phyloP scores from a whole-genome alignment of 345 rosid species.

The Salix purpurea region DNA sequence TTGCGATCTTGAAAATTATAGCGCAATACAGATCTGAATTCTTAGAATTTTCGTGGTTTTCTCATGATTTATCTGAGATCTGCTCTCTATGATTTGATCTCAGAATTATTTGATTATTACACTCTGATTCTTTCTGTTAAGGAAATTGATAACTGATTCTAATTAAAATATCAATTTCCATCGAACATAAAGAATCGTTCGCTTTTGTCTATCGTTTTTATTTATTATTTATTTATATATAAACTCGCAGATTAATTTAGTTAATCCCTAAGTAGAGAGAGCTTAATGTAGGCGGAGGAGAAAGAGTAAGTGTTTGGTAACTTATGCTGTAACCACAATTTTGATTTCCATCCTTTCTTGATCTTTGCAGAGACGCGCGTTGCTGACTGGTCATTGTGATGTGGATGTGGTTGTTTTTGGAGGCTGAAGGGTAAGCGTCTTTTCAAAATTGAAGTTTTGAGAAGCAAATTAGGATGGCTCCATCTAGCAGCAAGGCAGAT shows the following conservation, averaged over 20 bases:
- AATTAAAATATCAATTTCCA: too few species aligned
- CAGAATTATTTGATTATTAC: background rate
- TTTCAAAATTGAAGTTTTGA: background rate
- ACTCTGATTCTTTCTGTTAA: too few species aligned
- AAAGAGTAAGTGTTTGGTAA: background rate
- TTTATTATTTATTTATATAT: too few species aligned
- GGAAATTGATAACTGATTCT: background rate
- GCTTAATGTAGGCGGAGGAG: too few species aligned
- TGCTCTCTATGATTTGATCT: background rate
- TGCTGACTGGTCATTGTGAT: background rate
- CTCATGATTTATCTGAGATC: background rate
- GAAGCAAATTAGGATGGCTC: slow-evolving; percentile 37
- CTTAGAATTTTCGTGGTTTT: background rate
- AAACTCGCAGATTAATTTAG: background rate
- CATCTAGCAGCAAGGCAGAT: slow-evolving; percentile 67
- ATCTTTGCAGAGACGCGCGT: background rate
- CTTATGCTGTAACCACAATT: background rate
- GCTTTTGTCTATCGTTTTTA: too few species aligned
- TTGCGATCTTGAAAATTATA: background rate
- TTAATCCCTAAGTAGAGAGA: background rate
- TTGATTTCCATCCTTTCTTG: background rate
- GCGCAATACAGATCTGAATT: background rate
- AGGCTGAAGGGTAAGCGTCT: background rate
- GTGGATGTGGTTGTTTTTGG: background rate
- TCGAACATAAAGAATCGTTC: too few species aligned